Evolutionary conservation across 2,329 filamentous ascomycete species (phyloP).

Genomic region (Berkeleyomyces basicola): DNA sequence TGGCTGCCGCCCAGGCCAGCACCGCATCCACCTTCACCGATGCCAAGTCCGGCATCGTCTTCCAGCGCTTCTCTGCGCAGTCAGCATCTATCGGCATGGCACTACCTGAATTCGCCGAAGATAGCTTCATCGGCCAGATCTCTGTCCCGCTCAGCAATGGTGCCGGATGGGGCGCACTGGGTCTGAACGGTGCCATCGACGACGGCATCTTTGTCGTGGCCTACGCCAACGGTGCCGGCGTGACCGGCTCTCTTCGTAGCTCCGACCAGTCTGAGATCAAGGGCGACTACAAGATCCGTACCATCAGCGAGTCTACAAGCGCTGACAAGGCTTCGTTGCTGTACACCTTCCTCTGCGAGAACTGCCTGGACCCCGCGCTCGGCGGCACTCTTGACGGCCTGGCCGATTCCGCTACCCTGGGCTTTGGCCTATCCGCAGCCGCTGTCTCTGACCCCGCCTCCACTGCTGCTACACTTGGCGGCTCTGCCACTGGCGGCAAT

Average conservation of each 20-base stretch:
- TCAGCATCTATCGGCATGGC: constrained; percentile 27
- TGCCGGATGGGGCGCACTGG: constrained; percentile 29
- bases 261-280: constrained; percentile 28
- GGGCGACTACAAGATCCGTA: constrained; percentile 24
- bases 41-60: constrained; percentile 11
- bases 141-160: constrained; percentile 25
- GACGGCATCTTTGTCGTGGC: constrained; percentile 28
- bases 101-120: constrained; percentile 22
- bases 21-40: constrained; percentile 12
- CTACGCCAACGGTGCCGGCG: constrained; percentile 26
- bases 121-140: constrained; percentile 31
- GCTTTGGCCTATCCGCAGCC: constrained; percentile 21
- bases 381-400: constrained; percentile 19
- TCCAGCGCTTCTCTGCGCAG: constrained; percentile 21
- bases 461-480: constrained; percentile 15
- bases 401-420: constrained; percentile 20
- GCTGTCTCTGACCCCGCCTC: constrained; percentile 15
- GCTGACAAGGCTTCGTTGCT: constrained; percentile 27
- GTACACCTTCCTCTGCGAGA: constrained; percentile 30
- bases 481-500: constrained; percentile 15
- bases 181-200: constrained; percentile 29
- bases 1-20: not conserved
- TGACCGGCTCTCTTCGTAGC: constrained; percentile 28
- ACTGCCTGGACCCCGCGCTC: constrained; percentile 19
- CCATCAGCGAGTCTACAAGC: constrained; percentile 27